Evolutionary conservation across 148 eudicot genomes (phyloP), one percentile per base, ranked within the genome.

Genomic region (Diospyros kaki): DNA sequence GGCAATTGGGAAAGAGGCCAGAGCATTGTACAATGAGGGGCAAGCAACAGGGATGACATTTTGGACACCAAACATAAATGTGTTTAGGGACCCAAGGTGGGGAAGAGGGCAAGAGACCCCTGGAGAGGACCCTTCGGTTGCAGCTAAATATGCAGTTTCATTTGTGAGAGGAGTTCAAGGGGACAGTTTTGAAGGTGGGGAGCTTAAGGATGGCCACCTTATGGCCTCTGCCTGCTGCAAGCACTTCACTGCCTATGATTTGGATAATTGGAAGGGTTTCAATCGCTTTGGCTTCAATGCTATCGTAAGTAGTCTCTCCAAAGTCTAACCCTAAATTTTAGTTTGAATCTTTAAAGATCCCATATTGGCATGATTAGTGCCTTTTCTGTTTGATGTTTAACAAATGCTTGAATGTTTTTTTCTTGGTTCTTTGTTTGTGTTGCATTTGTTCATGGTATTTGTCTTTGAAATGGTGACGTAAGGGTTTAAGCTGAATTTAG

Each of bases 1-100:
- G 97, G 93, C 71, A 41, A 93, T 90, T 74, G 97, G 93, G 42
- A 83, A n/a, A 64, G 97, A 93, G 58, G 93, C 95, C 15, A 76
- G 97, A 76, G 97, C 85, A 18, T 81, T 93, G 70, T 93, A 86
- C 83, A 93, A 93, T 68, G 86, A 58, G 77, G 97, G 95, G 6
- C 91, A 93, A 80, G 95, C 91, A 1, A 78, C 42, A 5, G 97
- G 97, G 64, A 83, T 93, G 88, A 90, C 97, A 78, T 90, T 90
- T 75, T 93, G 95, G 97, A 90, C 97, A 77, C 97, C 97, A 63
- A 93, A 92, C 17, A 92, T 92, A 53, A 92, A 92, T 83, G 81
- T 92, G 39, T 87, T 84, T 11, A 87, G 97, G 74, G 97, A 92
- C 72, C 97, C 97, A 4, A 83, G 97, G 58, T 92, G 97, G 97